A percentile compares a stretch with the other conserved stretches of the same genome.
phyloP scores from a whole-genome alignment of 306 rosid species.

The Casuarina equisetifolia region DNA sequence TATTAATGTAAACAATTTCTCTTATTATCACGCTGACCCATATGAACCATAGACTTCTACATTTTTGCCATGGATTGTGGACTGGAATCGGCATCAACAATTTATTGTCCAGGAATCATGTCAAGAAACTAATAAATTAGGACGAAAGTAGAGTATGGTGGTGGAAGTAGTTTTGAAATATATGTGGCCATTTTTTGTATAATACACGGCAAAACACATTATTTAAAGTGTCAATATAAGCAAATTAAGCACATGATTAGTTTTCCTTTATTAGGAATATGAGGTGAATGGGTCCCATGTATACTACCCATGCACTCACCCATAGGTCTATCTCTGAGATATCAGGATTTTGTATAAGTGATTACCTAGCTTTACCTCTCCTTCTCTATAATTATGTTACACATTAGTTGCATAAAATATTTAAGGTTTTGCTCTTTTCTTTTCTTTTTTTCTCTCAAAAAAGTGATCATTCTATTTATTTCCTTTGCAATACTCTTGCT shows the following conservation, averaged over 20 bases:
- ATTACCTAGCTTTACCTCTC: slow-evolving; percentile 94
- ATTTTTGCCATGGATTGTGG: too few relatives aligned
- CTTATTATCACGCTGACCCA: too few relatives aligned
- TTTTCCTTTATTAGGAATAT: slow-evolving; percentile 10
- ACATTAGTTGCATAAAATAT: slow-evolving; percentile 92
- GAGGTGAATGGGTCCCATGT: slow-evolving; percentile 7
- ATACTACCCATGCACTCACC: slow-evolving; percentile 20
- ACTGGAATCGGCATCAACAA: too few relatives aligned
- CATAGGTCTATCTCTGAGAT: slow-evolving; percentile 94
- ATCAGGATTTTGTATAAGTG: slow-evolving; percentile 94
- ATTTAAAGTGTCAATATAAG: neutral
- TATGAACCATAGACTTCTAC: too few relatives aligned
- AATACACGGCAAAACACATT: neutral
- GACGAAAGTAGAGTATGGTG: neutral
- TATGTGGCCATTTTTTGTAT: neutral
- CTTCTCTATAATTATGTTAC: slow-evolving; percentile 94
- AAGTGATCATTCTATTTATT: too few relatives aligned
- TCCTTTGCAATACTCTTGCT: neutral
- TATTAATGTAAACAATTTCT: too few relatives aligned
- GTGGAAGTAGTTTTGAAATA: neutral
- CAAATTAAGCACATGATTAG: neutral
- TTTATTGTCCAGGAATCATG: too few relatives aligned
- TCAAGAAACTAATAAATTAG: too few relatives aligned
- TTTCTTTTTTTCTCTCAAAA: slow-evolving; percentile 1
- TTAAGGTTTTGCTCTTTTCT: slow-evolving; percentile 57